Conservation (phyloP, 345 rosid genomes). For the Lenwebbia sp. region DNA sequence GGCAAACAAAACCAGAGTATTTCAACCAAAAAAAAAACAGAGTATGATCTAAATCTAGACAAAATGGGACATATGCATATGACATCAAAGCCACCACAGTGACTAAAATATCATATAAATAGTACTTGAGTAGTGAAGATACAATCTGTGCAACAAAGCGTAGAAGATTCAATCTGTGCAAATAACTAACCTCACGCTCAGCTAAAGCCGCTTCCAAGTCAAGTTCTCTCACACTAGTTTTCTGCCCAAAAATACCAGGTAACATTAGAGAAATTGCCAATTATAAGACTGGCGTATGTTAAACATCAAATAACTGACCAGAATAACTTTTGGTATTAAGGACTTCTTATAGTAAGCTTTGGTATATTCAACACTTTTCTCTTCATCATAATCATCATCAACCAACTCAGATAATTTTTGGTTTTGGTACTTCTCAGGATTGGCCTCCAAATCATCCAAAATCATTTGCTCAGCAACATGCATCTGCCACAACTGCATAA, state of each 20-base stretch:
- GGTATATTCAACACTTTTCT: conserved; percentile 41
- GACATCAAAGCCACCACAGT: not conserved
- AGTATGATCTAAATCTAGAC: not conserved
- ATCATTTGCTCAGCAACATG: conserved; percentile 94
- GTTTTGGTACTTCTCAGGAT: conserved; percentile 78
- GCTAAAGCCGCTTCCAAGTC: conserved; percentile 84
- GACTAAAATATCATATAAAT: not conserved
- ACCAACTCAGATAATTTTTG: conserved; percentile 71
- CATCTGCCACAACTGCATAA: conserved; percentile 77
- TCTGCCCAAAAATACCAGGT: conserved; percentile 34
- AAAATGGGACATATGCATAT: not conserved
- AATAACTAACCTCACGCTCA: conserved; percentile 60
- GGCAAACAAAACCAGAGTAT: not conserved
- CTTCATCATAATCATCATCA: conserved; percentile 69
- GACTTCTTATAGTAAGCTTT: conserved; percentile 54
- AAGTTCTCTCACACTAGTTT: conserved; percentile 85
- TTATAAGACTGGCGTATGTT: not conserved
- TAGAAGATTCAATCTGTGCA: not conserved
- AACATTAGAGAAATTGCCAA: conserved; percentile 5
- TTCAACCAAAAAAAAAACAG: not conserved
- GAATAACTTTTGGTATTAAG: conserved; percentile 46
- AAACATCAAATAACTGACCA: conserved; percentile 34
- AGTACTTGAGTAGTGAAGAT: not conserved
- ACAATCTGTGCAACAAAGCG: not conserved
- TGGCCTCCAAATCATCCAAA: conserved; percentile 70